Percentiles rank a stretch among this genome's conserved stretches.
phyloP scores from a whole-genome alignment of 2,329 filamentous ascomycete species.

The Colletotrichum scovillei region DNA sequence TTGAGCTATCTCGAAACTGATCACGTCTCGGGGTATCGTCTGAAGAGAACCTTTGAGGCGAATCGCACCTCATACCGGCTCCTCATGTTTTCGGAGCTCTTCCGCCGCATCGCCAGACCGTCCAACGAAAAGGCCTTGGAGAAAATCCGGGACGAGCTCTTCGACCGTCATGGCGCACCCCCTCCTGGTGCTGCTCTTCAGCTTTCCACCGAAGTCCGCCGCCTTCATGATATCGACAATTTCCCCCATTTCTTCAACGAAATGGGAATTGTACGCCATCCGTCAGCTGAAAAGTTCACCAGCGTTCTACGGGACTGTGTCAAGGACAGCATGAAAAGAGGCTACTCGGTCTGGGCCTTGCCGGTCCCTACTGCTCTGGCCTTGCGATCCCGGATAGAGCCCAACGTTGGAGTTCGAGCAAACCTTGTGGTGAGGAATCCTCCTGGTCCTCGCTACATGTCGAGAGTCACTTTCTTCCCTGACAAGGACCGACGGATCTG shows the following conservation, averaged over 20 bases:
- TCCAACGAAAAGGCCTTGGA: conserved; percentile 46
- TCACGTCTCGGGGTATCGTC: conserved; percentile 55
- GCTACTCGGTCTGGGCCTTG: conserved; percentile 42
- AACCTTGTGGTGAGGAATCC: not conserved
- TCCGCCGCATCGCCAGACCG: conserved; percentile 55
- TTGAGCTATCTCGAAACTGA: conserved; percentile 57
- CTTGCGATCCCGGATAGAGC: conserved; percentile 13
- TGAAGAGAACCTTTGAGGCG: conserved; percentile 58
- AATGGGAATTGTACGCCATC: conserved; percentile 52
- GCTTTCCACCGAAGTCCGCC: conserved; percentile 55
- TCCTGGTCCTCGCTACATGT: not conserved
- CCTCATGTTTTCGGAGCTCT: conserved; percentile 64
- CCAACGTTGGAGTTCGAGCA: conserved; percentile 1
- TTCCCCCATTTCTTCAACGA: conserved; percentile 55
- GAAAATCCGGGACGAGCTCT: conserved; percentile 56
- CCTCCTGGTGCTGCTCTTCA: conserved; percentile 50
- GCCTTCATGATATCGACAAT: conserved; percentile 52
- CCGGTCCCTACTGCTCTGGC: not conserved
- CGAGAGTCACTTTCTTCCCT: conserved; percentile 7
- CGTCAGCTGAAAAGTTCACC: conserved; percentile 43
- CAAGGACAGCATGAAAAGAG: conserved; percentile 44
- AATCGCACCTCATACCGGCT: conserved; percentile 60
- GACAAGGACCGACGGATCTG: not conserved
- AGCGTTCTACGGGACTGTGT: conserved; percentile 48
- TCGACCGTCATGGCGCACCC: conserved; percentile 58